phyloP scores from a whole-genome alignment of 257 asterid species.

The Catharanthus roseus region DNA sequence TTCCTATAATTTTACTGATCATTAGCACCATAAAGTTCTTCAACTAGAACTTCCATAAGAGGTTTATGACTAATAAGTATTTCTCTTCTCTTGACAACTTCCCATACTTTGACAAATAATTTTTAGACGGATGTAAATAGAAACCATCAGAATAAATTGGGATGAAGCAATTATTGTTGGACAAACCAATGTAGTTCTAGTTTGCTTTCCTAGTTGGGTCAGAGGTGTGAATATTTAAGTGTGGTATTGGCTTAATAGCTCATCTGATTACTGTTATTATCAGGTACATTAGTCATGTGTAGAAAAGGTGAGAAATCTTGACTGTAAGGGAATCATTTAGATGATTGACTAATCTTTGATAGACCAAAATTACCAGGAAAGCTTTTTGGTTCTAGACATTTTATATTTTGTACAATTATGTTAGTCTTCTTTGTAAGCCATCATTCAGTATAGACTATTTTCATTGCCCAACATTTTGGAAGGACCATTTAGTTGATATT shows the following conservation, averaged over 20 bases:
- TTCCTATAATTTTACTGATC: neutral
- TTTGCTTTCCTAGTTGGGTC: neutral
- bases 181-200: neutral
- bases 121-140: neutral
- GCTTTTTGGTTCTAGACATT: neutral
- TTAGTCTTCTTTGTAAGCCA: neutral
- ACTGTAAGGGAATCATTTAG: neutral
- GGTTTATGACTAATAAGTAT: neutral
- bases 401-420: neutral
- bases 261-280: neutral
- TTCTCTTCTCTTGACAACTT: neutral
- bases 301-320: neutral
- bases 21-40: neutral
- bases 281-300: neutral
- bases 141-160: neutral
- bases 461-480: neutral
- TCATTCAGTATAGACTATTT: neutral
- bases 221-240: neutral
- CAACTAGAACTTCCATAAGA: neutral
- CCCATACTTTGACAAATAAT: neutral
- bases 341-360: neutral
- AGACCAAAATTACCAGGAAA: neutral
- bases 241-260: neutral
- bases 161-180: neutral
- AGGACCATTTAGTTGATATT: neutral